phyloP scores from a whole-genome alignment of 192 early-diverging fungal genomes.

The Coemansia umbellata region DNA sequence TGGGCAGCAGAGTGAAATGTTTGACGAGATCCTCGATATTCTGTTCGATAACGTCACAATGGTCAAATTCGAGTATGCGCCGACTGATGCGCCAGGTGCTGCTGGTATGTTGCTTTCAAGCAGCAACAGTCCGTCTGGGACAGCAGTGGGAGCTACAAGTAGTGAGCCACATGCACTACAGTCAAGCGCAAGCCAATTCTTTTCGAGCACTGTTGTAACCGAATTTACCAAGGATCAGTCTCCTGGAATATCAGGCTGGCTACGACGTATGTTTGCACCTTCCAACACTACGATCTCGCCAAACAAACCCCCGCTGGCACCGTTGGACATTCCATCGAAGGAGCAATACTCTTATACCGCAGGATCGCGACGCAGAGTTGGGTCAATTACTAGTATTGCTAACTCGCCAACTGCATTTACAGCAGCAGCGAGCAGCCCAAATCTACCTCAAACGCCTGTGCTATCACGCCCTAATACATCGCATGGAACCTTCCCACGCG shows the following conservation, averaged over 20 bases:
- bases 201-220: neutral
- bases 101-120: neutral
- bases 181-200: neutral
- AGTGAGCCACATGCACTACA: neutral
- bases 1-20: constrained; percentile 48
- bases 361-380: constrained; percentile 19
- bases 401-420: neutral
- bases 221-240: constrained; percentile 15
- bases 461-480: constrained; percentile 23
- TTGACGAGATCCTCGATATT: constrained; percentile 70
- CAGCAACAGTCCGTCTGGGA: neutral
- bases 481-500: constrained; percentile 20
- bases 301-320: constrained; percentile 22
- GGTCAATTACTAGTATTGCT: constrained; percentile 7
- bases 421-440: neutral
- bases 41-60: constrained; percentile 52
- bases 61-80: constrained; percentile 48
- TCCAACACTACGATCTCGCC: constrained; percentile 1
- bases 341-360: constrained; percentile 46
- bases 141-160: neutral
- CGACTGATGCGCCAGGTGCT: constrained; percentile 2
- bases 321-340: constrained; percentile 35
- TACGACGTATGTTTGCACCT: constrained; percentile 42
- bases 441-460: constrained; percentile 3
- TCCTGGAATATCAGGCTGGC: constrained; percentile 36